Evolutionary conservation across 257 asterid genomes (phyloP).

Genomic region (Cordia subcordata): DNA sequence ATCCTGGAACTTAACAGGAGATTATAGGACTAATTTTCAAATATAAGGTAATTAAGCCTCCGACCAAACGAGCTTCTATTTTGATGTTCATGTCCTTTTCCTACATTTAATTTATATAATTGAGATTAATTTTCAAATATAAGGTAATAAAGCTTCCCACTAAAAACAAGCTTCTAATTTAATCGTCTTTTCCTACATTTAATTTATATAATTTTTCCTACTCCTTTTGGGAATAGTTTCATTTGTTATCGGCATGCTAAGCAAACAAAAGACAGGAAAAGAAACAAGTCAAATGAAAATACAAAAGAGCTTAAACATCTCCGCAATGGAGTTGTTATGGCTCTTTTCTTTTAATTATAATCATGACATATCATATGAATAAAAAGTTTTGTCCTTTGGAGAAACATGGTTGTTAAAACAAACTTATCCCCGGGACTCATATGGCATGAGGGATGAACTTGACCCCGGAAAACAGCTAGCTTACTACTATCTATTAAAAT

Average conservation of each 20-base stretch:
- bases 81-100: too few species aligned
- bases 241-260: slow-evolving; percentile 3
- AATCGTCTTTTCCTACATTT: neutral
- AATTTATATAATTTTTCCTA: too few species aligned
- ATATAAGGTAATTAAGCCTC: too few species aligned
- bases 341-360: neutral
- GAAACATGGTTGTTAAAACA: slow-evolving; percentile 21
- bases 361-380: slow-evolving; percentile 1
- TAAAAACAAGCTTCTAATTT: neutral
- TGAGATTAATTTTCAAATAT: too few species aligned
- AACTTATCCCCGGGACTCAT: slow-evolving; percentile 27
- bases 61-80: too few species aligned
- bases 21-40: too few species aligned
- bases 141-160: too few species aligned
- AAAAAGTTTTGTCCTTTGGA: slow-evolving; percentile 4
- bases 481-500: too few species aligned
- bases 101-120: too few species aligned
- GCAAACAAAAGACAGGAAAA: neutral
- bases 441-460: slow-evolving; percentile 20
- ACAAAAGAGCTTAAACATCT: neutral
- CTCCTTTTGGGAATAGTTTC: neutral
- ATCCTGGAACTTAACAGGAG: too few species aligned
- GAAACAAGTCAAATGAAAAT: slow-evolving; percentile 9
- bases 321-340: slow-evolving; percentile 33
- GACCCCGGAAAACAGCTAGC: too few species aligned